A percentile compares a stretch with the other conserved stretches of the same genome.
Conservation (phyloP, 352 stramenopile species). For the Pythium vanterpoolii region DNA sequence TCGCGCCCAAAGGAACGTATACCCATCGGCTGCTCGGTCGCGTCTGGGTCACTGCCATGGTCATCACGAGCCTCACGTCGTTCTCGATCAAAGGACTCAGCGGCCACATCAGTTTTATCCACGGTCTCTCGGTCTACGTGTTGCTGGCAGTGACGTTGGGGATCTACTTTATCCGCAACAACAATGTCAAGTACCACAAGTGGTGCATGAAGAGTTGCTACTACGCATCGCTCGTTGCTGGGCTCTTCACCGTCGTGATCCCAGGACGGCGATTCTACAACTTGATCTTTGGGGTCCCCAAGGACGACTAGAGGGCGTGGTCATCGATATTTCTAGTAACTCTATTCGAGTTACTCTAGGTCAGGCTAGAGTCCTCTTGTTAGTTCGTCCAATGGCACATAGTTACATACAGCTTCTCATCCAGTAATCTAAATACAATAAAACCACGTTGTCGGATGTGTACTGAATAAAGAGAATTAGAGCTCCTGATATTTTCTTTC, state of each 20-base stretch:
- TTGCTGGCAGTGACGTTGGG: background rate
- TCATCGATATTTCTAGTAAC: background rate
- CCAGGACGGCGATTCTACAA: constrained; percentile 5
- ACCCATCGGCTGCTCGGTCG: constrained; percentile 8
- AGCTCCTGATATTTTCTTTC: too few relatives aligned
- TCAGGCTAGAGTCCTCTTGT: too few relatives aligned
- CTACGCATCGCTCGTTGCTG: background rate
- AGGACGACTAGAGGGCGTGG: background rate
- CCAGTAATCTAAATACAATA: too few relatives aligned
- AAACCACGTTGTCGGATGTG: too few relatives aligned
- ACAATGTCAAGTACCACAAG: constrained; percentile 9
- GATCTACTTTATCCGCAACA: constrained; percentile 3
- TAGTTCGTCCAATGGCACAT: too few relatives aligned
- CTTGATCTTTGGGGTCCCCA: constrained; percentile 6
- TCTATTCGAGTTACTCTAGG: background rate
- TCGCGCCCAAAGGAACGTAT: constrained; percentile 7
- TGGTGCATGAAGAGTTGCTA: constrained; percentile 7
- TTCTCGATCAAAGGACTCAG: constrained; percentile 2
- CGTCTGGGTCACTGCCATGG: constrained; percentile 9
- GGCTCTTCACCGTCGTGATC: constrained; percentile 1
- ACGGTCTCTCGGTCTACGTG: constrained; percentile 12
- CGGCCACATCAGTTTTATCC: constrained; percentile 8
- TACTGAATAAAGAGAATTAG: too few relatives aligned
- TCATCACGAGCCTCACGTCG: constrained; percentile 9
- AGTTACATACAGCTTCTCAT: too few relatives aligned